A percentile compares a stretch with the other conserved stretches of the same genome.
Evolutionary conservation across 75 land plant species (phyloP).

Genomic region (Ceratopteris richardii): DNA sequence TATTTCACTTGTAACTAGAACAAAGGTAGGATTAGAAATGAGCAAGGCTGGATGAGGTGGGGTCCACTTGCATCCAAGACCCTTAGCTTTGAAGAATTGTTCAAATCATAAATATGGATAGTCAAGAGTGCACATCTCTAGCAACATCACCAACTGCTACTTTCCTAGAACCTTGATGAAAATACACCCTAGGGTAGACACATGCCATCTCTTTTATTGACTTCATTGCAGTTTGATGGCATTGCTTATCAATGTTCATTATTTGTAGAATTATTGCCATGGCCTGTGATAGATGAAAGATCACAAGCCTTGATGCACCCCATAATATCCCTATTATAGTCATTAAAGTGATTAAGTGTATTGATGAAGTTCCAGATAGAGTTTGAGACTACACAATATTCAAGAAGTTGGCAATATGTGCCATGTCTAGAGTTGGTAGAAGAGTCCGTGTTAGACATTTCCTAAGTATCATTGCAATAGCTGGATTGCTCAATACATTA

Average conservation of each 20-base stretch:
- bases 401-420: conserved; percentile 57
- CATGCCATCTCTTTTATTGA: conserved; percentile 69
- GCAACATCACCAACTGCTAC: conserved; percentile 80
- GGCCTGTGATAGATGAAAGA: no score
- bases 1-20: conserved; percentile 36
- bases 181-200: conserved; percentile 76
- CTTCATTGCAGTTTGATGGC: no score
- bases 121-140: conserved; percentile 66
- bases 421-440: conserved; percentile 72
- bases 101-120: no score
- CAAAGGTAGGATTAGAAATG: conserved; percentile 20
- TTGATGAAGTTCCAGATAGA: no score
- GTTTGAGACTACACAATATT: no score
- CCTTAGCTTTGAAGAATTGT: no score
- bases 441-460: no score
- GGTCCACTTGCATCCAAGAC: conserved; percentile 97
- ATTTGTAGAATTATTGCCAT: conserved; percentile 56
- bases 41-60: conserved; percentile 66
- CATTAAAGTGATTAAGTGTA: no score
- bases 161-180: conserved; percentile 47
- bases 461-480: conserved; percentile 29
- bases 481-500: conserved; percentile 17
- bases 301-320: no score
- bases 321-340: no score
- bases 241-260: conserved; percentile 57